Conservation (phyloP, 345 rosid species). For the Gossypium mustelinum region DNA sequence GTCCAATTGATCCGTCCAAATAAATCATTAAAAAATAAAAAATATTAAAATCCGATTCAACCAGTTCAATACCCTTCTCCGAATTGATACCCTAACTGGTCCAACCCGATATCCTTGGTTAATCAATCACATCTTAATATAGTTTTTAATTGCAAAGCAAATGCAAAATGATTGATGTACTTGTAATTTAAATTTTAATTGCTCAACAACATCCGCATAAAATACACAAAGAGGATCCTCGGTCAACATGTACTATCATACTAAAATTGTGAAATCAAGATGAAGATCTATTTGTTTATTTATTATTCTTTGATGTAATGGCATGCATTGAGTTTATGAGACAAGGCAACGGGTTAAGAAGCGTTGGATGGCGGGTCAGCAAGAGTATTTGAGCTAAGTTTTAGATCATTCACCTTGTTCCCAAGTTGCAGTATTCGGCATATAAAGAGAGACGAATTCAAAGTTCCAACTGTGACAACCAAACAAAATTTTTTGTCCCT, state of each 20-base stretch:
- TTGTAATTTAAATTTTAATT: neutral
- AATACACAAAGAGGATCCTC: neutral
- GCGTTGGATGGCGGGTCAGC: neutral
- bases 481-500: neutral
- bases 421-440: neutral
- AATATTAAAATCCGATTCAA: no score
- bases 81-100: neutral
- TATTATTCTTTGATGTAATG: neutral
- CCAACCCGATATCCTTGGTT: neutral
- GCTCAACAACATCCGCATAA: neutral
- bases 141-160: neutral
- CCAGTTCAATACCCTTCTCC: no score
- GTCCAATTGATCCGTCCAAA: no score
- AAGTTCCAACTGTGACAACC: neutral
- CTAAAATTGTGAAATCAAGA: neutral
- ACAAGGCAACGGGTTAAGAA: neutral
- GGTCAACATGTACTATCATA: no score
- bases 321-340: neutral
- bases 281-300: neutral
- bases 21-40: no score
- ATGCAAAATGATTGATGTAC: neutral
- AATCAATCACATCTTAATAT: no score
- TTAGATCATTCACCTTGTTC: neutral
- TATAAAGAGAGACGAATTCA: neutral
- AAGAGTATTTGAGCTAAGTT: neutral